Percentiles rank a stretch among this genome's conserved stretches.
Evolutionary conservation across 2,329 filamentous ascomycete genomes (phyloP).

Genomic region (Bipolaris sorokiniana): DNA sequence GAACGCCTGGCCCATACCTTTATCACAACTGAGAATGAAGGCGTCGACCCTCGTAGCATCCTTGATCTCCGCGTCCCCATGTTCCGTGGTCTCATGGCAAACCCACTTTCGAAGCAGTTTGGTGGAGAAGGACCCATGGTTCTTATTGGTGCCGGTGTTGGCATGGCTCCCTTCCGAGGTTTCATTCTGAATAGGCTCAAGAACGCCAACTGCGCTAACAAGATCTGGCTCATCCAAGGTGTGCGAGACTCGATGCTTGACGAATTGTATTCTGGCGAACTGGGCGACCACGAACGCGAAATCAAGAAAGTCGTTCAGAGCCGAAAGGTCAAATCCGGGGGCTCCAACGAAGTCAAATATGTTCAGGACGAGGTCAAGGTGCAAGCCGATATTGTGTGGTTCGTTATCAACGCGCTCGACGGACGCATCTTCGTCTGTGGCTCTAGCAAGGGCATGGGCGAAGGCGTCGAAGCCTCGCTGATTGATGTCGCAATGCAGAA

Average conservation of each 20-base stretch:
- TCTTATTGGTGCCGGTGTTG: slow-evolving; percentile 93
- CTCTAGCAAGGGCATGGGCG: slow-evolving; percentile 94
- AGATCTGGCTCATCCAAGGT: slow-evolving; percentile 95
- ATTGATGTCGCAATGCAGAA: slow-evolving; percentile 92
- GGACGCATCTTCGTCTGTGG: slow-evolving; percentile 96
- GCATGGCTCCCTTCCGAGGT: slow-evolving; percentile 95
- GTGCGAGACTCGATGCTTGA: slow-evolving; percentile 93
- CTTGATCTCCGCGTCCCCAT: slow-evolving; percentile 83
- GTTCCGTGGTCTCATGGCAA: slow-evolving; percentile 98
- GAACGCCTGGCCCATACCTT: slow-evolving; percentile 80
- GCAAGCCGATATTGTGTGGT: slow-evolving; percentile 98
- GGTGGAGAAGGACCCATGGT: slow-evolving; percentile 96
- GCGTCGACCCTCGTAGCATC: slow-evolving; percentile 53
- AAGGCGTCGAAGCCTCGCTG: slow-evolving; percentile 87
- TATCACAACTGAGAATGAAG: slow-evolving; percentile 68
- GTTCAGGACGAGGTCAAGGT: slow-evolving; percentile 93
- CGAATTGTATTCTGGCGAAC: slow-evolving; percentile 95
- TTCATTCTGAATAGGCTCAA: slow-evolving; percentile 94
- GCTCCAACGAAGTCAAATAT: slow-evolving; percentile 75
- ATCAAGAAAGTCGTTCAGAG: slow-evolving; percentile 60
- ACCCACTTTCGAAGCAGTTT: slow-evolving; percentile 90
- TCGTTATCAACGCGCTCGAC: slow-evolving; percentile 94
- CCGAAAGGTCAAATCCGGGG: slow-evolving; percentile 51
- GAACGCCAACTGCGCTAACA: slow-evolving; percentile 95
- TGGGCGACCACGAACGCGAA: slow-evolving; percentile 68